Base-by-base conservation (phyloP, 2,329 filamentous ascomycete genomes). In the Massarina eburnea region DNA sequence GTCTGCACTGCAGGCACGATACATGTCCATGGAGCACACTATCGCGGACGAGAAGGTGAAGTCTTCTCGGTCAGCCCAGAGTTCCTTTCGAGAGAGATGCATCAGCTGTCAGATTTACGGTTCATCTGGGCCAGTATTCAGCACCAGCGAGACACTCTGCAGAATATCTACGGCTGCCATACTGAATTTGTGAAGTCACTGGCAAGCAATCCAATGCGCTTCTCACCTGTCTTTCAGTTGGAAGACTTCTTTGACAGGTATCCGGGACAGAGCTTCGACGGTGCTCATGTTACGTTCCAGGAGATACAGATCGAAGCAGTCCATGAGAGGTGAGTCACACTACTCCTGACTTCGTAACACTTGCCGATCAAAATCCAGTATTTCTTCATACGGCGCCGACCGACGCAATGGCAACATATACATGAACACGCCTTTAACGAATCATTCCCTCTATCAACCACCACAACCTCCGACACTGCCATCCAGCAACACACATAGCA, bases 241-340 rank as follows among this genome's bases (percentile, higher is more conserved):
- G 89, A 94, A 53, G 88, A 94, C 62, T 95, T 95, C 68, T 91
- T 94, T 57, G 88, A 94, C 57, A 80, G 90, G 21, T 95, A 95
- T 17, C 83, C 82, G 0, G 85, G 84, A 1, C 78, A 83, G 45
- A 75, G 78, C 4, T 88, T 94, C 43, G 88, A 94, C 58, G 82
- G 86, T 1, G 84, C 87, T 1, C 88, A 91, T 60, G 76, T 92
- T 29, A 85, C 81, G 14, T 81, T 94, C 43, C 73, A 80, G 1
- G 88, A 92, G 57, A 79, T 86, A 1, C 69, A 79, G 7, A 71
- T 84, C 12, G 85, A 89, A 51, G 79, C 80, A 34, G 71, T 78
- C 2, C 74, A 80, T 12, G 82, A 87, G 56, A 73, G 77, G 42
- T 82, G 79, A 52, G 54, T 34, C n/a, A n/a, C n/a, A 15, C 17